These are phyloP conservation scores for Thermothelomyces thermophilus DNA, from an alignment of 2,329 filamentous ascomycete species.

Conservation along the genomic window DNA sequence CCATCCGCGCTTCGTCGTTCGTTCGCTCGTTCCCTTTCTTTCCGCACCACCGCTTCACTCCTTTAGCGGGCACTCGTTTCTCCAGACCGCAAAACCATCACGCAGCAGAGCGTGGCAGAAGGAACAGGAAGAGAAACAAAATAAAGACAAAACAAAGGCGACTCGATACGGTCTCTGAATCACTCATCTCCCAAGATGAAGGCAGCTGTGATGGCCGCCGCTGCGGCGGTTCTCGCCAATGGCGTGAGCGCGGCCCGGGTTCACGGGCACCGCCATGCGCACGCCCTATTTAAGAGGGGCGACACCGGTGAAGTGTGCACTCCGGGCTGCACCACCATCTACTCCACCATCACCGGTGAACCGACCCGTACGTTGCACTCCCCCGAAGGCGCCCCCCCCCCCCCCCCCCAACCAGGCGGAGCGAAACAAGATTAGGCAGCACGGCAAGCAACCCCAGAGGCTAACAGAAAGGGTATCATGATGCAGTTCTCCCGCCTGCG, in stretches of 20 bases:
- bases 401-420: not conserved
- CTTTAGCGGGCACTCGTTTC: constrained; percentile 77
- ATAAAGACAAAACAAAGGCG: constrained; percentile 19
- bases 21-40: constrained; percentile 39
- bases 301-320: constrained; percentile 28
- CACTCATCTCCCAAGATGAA: constrained; percentile 56
- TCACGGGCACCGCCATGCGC: constrained; percentile 56
- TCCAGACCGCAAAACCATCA: constrained; percentile 21
- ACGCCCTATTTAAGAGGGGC: constrained; percentile 49
- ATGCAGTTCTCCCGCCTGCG: constrained; percentile 23
- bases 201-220: constrained; percentile 60
- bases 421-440: not conserved
- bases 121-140: constrained; percentile 25
- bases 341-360: constrained; percentile 61
- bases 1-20: constrained; percentile 43
- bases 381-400: too few relatives aligned
- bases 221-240: constrained; percentile 53
- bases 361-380: constrained; percentile 58
- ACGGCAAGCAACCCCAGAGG: not conserved
- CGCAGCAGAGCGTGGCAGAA: constrained; percentile 13
- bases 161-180: not conserved
- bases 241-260: constrained; percentile 46
- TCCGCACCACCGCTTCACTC: constrained; percentile 69
- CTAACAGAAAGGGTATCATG: constrained; percentile 7
- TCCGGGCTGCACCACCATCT: constrained; percentile 48